A percentile compares a stretch with the other conserved stretches of the same genome.
These are phyloP conservation scores for Ogataea salicorniae DNA, from an alignment of 805 yeast species.

Conservation along the genomic window DNA sequence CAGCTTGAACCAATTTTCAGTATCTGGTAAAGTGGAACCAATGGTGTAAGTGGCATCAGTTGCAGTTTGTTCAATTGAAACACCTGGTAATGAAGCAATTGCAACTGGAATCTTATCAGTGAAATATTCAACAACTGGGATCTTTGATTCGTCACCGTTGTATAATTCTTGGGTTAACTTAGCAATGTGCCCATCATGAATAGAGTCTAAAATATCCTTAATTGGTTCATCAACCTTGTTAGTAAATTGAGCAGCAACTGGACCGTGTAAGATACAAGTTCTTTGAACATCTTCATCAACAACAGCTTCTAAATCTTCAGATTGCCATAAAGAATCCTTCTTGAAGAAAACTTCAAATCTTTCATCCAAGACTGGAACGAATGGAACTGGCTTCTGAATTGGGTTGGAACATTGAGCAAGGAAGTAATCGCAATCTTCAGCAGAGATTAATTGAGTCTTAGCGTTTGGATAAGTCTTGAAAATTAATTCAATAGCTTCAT, in stretches of 20 bases:
- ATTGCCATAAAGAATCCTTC: slow-evolving; percentile 99
- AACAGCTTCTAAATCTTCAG: slow-evolving; percentile 94
- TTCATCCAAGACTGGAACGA: slow-evolving; percentile 91
- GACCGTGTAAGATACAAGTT: slow-evolving; percentile 98
- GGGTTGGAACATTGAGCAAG: slow-evolving; percentile 78
- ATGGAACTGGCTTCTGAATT: slow-evolving; percentile 94
- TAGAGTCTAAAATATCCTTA: slow-evolving; percentile 78
- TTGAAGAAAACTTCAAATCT: slow-evolving; percentile 94
- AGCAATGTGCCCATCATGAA: slow-evolving; percentile 85
- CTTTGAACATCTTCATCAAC: slow-evolving; percentile 94
- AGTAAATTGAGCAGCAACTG: slow-evolving; percentile 94
- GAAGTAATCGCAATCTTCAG: slow-evolving; percentile 94
- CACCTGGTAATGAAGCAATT: slow-evolving; percentile 35
- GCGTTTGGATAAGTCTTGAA: slow-evolving; percentile 70
- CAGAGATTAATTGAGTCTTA: slow-evolving; percentile 76
- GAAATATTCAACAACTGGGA: slow-evolving; percentile 88
- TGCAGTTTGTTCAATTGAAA: slow-evolving; percentile 29
- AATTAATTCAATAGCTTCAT: slow-evolving; percentile 50
- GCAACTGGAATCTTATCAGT: slow-evolving; percentile 55
- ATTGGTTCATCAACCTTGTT: slow-evolving; percentile 88
- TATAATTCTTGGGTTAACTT: slow-evolving; percentile 66
- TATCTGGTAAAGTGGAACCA: slow-evolving; percentile 30
- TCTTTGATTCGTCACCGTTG: slow-evolving; percentile 58
- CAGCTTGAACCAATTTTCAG: slow-evolving; percentile 65
- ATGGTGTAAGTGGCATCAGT: slow-evolving; percentile 34